These are phyloP conservation scores for Kuraishia hungarica DNA, from an alignment of 805 yeast species.

Conservation along the genomic window DNA sequence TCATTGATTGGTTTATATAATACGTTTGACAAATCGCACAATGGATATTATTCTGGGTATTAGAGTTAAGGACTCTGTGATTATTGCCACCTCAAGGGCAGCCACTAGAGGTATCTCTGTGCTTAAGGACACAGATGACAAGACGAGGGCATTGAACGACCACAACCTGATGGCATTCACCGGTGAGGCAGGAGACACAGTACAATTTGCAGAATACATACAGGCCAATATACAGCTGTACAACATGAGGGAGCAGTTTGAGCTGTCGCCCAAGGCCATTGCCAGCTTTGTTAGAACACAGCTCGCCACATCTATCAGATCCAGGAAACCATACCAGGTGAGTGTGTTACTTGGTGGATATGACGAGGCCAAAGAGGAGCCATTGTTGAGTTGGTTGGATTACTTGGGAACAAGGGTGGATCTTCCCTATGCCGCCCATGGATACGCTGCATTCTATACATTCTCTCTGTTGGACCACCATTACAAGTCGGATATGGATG, in stretches of 20 bases:
- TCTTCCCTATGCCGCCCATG: constrained; percentile 96
- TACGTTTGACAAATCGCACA: not conserved
- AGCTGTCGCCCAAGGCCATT: constrained; percentile 76
- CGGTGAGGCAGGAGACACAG: constrained; percentile 90
- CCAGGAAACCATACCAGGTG: constrained; percentile 94
- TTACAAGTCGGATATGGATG: constrained; percentile 66
- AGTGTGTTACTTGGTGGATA: constrained; percentile 84
- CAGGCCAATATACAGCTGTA: constrained; percentile 89
- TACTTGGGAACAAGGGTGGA: constrained; percentile 88
- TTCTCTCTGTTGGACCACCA: constrained; percentile 86
- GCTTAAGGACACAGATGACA: constrained; percentile 70
- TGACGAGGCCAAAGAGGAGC: constrained; percentile 48
- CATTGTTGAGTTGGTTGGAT: constrained; percentile 82
- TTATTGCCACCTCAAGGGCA: constrained; percentile 92
- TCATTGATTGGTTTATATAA: not conserved
- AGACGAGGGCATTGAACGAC: constrained; percentile 64
- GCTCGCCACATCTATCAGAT: constrained; percentile 80
- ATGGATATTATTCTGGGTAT: constrained; percentile 94
- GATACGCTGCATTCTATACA: constrained; percentile 95
- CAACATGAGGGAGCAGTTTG: constrained; percentile 76
- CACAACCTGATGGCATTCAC: constrained; percentile 82
- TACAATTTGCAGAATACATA: constrained; percentile 88
- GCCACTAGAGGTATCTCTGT: constrained; percentile 86
- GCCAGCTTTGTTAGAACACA: constrained; percentile 84
- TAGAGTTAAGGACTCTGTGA: constrained; percentile 69